These are phyloP conservation scores for Erodium texanum DNA, from an alignment of 441 rosid genomes.

Conservation along the genomic window DNA sequence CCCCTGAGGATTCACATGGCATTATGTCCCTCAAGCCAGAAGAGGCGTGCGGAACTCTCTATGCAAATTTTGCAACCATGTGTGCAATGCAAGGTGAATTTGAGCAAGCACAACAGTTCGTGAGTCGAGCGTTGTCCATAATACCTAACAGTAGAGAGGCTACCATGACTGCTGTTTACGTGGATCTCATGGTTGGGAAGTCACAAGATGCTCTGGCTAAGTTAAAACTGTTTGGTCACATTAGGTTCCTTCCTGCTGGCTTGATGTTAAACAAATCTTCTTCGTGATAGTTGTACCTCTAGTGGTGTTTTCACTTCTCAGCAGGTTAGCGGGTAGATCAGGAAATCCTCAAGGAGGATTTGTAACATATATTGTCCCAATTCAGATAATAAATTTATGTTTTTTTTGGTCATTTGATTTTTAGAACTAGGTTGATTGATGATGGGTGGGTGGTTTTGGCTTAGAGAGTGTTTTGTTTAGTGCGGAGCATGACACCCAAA, in stretches of 20 bases:
- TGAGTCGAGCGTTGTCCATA: constrained; percentile 41
- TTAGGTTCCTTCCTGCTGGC: constrained; percentile 50
- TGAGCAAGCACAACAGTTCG: constrained; percentile 51
- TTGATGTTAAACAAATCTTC: constrained; percentile 37
- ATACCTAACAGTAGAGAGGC: constrained; percentile 59
- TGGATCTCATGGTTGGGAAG: constrained; percentile 64
- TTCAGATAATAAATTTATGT: constrained; percentile 32
- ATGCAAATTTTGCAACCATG: constrained; percentile 58
- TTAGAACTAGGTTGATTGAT: constrained; percentile 37
- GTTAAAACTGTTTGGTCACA: constrained; percentile 60
- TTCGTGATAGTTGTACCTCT: constrained; percentile 25
- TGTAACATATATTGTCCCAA: constrained; percentile 57
- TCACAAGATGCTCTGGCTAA: constrained; percentile 65
- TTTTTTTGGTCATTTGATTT: constrained; percentile 13
- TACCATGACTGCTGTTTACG: constrained; percentile 62
- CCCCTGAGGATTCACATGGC: constrained; percentile 31
- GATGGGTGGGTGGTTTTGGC: constrained; percentile 47
- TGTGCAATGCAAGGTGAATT: constrained; percentile 67
- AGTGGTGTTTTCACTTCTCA: constrained; percentile 10
- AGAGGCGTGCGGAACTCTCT: constrained; percentile 77
- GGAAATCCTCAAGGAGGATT: constrained; percentile 46
- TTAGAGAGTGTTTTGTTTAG: constrained; percentile 36
- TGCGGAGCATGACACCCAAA: constrained; percentile 37
- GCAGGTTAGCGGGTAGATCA: constrained; percentile 50
- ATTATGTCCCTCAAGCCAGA: constrained; percentile 56